A percentile compares a stretch with the other conserved stretches of the same genome.
These are phyloP conservation scores for Trametes versicolor DNA, from an alignment of 1,284 basidiomycete species.

Conservation along the genomic window DNA sequence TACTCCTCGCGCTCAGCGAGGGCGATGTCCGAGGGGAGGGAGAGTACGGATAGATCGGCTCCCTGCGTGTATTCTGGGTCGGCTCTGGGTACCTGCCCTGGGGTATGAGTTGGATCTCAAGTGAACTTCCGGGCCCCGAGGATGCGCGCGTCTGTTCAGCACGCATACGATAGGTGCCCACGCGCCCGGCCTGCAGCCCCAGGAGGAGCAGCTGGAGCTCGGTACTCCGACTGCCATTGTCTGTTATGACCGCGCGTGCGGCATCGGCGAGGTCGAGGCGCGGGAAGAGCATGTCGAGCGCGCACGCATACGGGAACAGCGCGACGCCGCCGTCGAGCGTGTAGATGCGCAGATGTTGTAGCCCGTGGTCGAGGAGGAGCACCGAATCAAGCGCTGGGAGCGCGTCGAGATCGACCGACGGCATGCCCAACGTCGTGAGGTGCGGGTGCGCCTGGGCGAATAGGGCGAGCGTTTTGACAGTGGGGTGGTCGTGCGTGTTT, in stretches of 20 bases:
- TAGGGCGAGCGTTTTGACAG: constrained; percentile 9
- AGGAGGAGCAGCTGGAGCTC: constrained; percentile 18
- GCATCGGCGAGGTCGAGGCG: constrained; percentile 10
- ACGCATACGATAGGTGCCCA: background rate
- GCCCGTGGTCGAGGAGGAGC: constrained; percentile 13
- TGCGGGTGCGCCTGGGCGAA: constrained; percentile 17
- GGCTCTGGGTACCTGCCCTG: background rate
- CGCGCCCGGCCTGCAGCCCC: constrained; percentile 13
- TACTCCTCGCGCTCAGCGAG: too few relatives aligned
- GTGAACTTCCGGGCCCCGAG: background rate
- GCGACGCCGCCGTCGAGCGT: constrained; percentile 5
- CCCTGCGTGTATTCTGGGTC: too few relatives aligned
- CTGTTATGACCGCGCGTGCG: background rate
- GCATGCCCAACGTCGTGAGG: constrained; percentile 12
- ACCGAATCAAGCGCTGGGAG: constrained; percentile 18
- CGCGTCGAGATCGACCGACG: constrained; percentile 19
- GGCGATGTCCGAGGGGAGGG: too few relatives aligned
- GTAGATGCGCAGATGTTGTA: constrained; percentile 10
- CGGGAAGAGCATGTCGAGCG: constrained; percentile 44
- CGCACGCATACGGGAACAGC: constrained; percentile 11
- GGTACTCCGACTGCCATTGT: background rate
- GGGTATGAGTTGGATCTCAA: background rate
- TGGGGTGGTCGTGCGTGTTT: constrained; percentile 2
- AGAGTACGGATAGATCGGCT: too few relatives aligned
- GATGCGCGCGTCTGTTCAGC: background rate